Conservation (phyloP, 148 eudicot species). For the Silene conica region DNA sequence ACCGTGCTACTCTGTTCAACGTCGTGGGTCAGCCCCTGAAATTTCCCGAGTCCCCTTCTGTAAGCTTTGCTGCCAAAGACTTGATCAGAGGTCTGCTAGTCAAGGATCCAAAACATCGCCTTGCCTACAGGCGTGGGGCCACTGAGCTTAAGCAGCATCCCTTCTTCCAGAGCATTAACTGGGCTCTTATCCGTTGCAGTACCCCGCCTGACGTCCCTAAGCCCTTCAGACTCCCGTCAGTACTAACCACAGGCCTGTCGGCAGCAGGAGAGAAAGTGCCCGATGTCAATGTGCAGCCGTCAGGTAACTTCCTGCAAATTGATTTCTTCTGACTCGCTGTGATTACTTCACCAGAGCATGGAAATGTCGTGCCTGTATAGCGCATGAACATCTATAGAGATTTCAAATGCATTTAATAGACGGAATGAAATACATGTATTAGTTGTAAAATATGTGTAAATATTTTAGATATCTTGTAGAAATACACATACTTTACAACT, state of each 20-base stretch:
- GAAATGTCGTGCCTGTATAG: background rate
- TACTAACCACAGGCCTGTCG: slow-evolving; percentile 1
- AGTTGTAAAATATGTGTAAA: no score
- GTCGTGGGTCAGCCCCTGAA: slow-evolving; percentile 86
- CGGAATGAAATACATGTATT: background rate
- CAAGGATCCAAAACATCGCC: slow-evolving; percentile 89
- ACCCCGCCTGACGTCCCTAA: slow-evolving; percentile 74
- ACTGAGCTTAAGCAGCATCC: slow-evolving; percentile 95
- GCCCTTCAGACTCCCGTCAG: slow-evolving; percentile 14
- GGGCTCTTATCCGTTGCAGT: slow-evolving; percentile 92
- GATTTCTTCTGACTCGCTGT: slow-evolving; percentile 65
- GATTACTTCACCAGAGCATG: background rate
- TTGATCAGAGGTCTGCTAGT: slow-evolving; percentile 81
- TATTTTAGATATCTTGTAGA: no score
- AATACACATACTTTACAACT: no score
- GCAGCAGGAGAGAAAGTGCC: slow-evolving; percentile 29
- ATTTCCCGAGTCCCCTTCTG: slow-evolving; percentile 69
- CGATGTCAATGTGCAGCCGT: slow-evolving; percentile 56
- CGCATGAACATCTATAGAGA: background rate
- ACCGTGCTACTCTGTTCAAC: slow-evolving; percentile 80
- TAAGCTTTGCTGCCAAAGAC: slow-evolving; percentile 92
- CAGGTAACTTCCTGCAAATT: slow-evolving; percentile 72
- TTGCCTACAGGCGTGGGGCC: slow-evolving; percentile 92
- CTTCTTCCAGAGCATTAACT: slow-evolving; percentile 85
- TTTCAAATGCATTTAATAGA: background rate